These are phyloP conservation scores for Fusarium sp. DNA, from an alignment of 2,329 filamentous ascomycete genomes.

Conservation along the genomic window DNA sequence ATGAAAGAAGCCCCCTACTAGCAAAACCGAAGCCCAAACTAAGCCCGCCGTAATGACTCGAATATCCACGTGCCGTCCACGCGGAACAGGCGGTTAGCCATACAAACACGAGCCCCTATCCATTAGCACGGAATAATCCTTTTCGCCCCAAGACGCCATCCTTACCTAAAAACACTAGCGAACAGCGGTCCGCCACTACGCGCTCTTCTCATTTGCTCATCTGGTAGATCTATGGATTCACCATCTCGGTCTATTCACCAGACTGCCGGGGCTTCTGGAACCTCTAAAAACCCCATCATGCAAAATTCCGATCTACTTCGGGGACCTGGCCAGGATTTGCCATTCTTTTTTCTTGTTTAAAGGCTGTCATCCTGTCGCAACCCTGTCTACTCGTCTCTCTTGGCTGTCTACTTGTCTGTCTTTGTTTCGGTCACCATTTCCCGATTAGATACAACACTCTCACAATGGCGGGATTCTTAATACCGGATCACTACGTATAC, in stretches of 20 bases:
- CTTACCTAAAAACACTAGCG: not conserved
- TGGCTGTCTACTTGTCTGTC: not conserved
- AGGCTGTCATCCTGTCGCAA: not conserved
- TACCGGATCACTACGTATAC: conserved; percentile 29
- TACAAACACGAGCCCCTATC: not conserved
- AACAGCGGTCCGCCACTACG: not conserved
- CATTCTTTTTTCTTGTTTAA: not conserved
- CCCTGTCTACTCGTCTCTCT: not conserved
- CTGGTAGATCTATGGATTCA: not conserved
- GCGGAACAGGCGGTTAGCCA: not conserved
- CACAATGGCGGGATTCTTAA: conserved; percentile 20
- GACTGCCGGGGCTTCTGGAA: not conserved
- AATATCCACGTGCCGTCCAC: not conserved
- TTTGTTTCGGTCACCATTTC: not conserved
- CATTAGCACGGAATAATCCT: not conserved
- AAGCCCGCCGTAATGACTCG: not conserved
- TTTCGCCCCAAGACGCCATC: too few relatives aligned
- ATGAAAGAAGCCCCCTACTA: not conserved
- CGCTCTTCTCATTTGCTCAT: not conserved
- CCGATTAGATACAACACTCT: not conserved
- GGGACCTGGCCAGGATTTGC: not conserved
- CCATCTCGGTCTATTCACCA: not conserved
- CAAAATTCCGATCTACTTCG: not conserved
- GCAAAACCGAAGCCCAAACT: not conserved
- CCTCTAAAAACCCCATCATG: not conserved